Evolutionary conservation across 768 basidiomycete genomes (phyloP).

Genomic region (Boletus patriciae): DNA sequence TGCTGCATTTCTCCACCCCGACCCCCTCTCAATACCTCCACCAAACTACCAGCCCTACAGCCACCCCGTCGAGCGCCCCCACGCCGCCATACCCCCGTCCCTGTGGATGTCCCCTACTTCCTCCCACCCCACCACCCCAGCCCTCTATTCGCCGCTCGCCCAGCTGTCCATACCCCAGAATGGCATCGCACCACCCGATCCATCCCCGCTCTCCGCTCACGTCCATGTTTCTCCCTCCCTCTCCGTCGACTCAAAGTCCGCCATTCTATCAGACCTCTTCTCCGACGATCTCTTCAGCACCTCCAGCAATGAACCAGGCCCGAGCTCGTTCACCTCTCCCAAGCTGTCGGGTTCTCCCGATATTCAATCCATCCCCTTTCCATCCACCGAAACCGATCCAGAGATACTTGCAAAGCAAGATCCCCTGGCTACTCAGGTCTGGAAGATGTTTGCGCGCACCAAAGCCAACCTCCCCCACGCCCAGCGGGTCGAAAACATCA

Average conservation of each 20-base stretch:
- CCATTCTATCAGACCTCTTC: conserved; percentile 68
- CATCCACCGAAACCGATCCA: conserved; percentile 51
- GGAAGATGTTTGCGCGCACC: conserved; percentile 93
- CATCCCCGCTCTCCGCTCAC: conserved; percentile 37
- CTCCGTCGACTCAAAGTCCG: conserved; percentile 54
- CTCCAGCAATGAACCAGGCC: conserved; percentile 30
- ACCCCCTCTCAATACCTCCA: conserved; percentile 21
- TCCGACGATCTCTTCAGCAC: conserved; percentile 61
- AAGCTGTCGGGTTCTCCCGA: conserved; percentile 68
- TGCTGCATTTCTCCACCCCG: conserved; percentile 13
- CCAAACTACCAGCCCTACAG: conserved; percentile 26
- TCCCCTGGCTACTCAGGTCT: conserved; percentile 92
- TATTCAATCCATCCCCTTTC: conserved; percentile 46
- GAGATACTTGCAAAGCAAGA: conserved; percentile 77
- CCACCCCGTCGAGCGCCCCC: conserved; percentile 48
- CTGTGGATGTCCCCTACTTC: conserved; percentile 82
- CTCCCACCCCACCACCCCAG: conserved; percentile 45
- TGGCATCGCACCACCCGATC: conserved; percentile 32
- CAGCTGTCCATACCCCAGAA: conserved; percentile 38
- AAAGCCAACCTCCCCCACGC: conserved; percentile 90
- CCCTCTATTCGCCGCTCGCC: conserved; percentile 40
- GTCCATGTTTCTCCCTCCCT: conserved; percentile 42
- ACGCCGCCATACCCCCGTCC: conserved; percentile 64
- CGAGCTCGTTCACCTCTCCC: conserved; percentile 65
- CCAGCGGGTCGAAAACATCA: conserved; percentile 96